A percentile compares a stretch with the other conserved stretches of the same genome.
Evolutionary conservation across 2,329 filamentous ascomycete species (phyloP).

Genomic region (Cladosporium phlei): DNA sequence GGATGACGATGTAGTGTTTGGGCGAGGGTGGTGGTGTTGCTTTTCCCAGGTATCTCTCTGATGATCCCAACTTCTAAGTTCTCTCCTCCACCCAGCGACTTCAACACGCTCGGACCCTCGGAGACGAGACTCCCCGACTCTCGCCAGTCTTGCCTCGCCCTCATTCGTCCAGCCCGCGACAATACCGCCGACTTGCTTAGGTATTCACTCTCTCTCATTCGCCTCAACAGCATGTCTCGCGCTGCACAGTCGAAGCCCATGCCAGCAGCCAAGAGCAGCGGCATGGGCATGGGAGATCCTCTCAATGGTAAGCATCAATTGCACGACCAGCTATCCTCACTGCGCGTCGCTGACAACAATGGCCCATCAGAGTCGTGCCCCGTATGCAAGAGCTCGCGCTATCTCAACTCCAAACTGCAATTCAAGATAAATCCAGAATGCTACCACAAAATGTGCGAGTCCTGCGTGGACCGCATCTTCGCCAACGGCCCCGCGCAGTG

Average conservation of each 20-base stretch:
- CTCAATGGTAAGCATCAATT: conserved; percentile 29
- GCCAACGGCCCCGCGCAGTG: conserved; percentile 86
- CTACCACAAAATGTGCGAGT: conserved; percentile 98
- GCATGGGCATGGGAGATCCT: conserved; percentile 14
- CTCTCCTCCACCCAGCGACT: no score
- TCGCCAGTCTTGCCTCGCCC: not conserved
- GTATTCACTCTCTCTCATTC: not conserved
- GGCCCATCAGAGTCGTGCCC: conserved; percentile 70
- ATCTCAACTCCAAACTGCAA: conserved; percentile 88
- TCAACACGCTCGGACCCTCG: no score
- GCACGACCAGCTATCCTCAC: conserved; percentile 15
- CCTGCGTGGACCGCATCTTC: conserved; percentile 92
- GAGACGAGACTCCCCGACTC: no score
- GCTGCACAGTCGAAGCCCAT: conserved; percentile 25
- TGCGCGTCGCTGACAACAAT: conserved; percentile 15
- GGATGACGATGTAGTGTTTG: no score
- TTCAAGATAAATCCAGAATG: conserved; percentile 98
- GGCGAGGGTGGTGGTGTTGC: no score
- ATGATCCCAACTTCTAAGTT: no score
- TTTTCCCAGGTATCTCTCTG: no score
- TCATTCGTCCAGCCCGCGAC: conserved; percentile 9
- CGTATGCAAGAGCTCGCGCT: conserved; percentile 93
- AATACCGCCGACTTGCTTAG: conserved; percentile 12
- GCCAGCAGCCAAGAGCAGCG: conserved; percentile 20
- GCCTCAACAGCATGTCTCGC: conserved; percentile 28